phyloP scores from a whole-genome alignment of 805 yeast genomes.

The Wickerhamomyces canadensis region DNA sequence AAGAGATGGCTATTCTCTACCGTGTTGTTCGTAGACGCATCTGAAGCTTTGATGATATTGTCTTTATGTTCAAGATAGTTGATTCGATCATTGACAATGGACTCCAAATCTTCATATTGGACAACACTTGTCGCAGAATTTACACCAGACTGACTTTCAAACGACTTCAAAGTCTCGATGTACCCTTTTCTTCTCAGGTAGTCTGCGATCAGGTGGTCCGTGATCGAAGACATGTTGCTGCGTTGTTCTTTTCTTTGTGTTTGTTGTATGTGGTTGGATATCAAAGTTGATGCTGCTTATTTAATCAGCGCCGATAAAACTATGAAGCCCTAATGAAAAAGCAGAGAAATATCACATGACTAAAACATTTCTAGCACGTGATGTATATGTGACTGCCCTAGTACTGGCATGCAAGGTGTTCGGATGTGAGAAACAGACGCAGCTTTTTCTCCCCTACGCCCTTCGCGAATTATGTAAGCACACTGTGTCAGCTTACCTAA shows the following conservation, averaged over 20 bases:
- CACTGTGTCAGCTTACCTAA: background rate
- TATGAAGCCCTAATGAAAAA: no score
- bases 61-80: slow-evolving; percentile 22
- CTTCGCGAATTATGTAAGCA: no score
- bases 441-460: no score
- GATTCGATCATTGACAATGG: slow-evolving; percentile 34
- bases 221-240: slow-evolving; percentile 6
- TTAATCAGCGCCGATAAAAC: no score
- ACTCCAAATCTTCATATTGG: slow-evolving; percentile 31
- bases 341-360: slow-evolving; percentile 2
- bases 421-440: background rate
- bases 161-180: slow-evolving; percentile 38
- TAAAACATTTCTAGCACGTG: background rate
- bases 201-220: slow-evolving; percentile 46
- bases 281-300: no score
- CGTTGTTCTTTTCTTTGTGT: no score
- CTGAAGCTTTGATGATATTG: background rate
- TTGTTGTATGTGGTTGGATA: no score
- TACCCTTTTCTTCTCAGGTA: slow-evolving; percentile 49
- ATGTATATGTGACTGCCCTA: slow-evolving; percentile 2
- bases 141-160: slow-evolving; percentile 31
- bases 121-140: slow-evolving; percentile 1
- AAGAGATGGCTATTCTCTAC: slow-evolving; percentile 6
- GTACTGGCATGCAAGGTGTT: background rate
- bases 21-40: slow-evolving; percentile 1